Conservation (phyloP, 108 stramenopile genomes). For the Cyclotella sp. region DNA sequence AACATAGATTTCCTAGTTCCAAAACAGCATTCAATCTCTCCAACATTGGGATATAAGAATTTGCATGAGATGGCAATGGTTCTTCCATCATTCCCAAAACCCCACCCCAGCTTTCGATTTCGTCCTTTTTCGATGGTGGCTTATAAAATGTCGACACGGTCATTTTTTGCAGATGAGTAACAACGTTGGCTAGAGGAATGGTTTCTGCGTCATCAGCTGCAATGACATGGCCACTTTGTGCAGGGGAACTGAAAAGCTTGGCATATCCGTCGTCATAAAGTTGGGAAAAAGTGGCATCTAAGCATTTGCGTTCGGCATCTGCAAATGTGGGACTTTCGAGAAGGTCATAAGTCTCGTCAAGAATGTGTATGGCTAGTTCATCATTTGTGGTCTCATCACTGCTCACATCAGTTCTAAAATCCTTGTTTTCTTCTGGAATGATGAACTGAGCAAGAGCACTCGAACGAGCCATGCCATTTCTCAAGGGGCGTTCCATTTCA, state of each 20-base stretch:
- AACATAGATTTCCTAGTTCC: conserved; percentile 53
- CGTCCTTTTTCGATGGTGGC: conserved; percentile 32
- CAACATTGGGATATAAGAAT: conserved; percentile 41
- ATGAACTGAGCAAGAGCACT: conserved; percentile 39
- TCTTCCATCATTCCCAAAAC: conserved; percentile 45
- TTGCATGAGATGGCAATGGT: conserved; percentile 36
- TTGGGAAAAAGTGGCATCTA: conserved; percentile 42
- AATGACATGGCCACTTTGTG: neutral
- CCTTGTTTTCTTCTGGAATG: conserved; percentile 36
- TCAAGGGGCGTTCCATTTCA: conserved; percentile 23
- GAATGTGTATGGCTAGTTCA: conserved; percentile 49
- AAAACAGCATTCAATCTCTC: conserved; percentile 36
- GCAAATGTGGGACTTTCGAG: conserved; percentile 58
- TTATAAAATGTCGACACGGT: conserved; percentile 43
- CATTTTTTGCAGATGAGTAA: conserved; percentile 45
- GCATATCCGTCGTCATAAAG: conserved; percentile 35
- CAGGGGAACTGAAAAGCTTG: too few relatives aligned
- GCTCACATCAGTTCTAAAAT: neutral
- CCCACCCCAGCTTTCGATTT: conserved; percentile 44
- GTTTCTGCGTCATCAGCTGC: conserved; percentile 1
- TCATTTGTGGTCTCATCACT: conserved; percentile 19
- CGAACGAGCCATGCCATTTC: neutral
- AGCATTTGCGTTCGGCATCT: conserved; percentile 39
- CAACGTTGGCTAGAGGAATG: conserved; percentile 49
- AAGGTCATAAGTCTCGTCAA: conserved; percentile 62